A percentile compares a stretch with the other conserved stretches of the same genome.
These are phyloP conservation scores for Starmerella tilneyi DNA, from an alignment of 805 yeast species.

Conservation along the genomic window DNA sequence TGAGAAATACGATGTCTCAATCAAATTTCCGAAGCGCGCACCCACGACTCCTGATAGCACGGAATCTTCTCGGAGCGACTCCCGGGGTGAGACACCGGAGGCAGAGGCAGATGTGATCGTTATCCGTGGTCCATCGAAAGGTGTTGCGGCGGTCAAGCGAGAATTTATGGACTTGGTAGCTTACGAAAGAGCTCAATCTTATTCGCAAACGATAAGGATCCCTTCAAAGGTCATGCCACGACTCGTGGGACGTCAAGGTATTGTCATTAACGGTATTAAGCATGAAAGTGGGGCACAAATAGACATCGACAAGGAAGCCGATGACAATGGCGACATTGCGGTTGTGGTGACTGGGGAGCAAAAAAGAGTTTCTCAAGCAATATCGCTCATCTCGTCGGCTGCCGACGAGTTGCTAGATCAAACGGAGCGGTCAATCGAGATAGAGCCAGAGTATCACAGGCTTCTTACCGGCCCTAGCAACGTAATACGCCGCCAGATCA, in stretches of 20 bases:
- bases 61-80: constrained; percentile 1
- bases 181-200: constrained; percentile 80
- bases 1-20: constrained; percentile 73
- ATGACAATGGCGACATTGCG: constrained; percentile 40
- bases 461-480: constrained; percentile 73
- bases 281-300: constrained; percentile 48
- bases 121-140: constrained; percentile 58
- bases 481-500: constrained; percentile 58
- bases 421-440: constrained; percentile 47
- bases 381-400: constrained; percentile 48
- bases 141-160: constrained; percentile 39
- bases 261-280: constrained; percentile 66
- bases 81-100: neutral
- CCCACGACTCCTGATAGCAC: constrained; percentile 23
- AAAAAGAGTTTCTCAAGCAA: constrained; percentile 63
- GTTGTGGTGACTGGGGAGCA: constrained; percentile 71
- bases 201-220: constrained; percentile 50
- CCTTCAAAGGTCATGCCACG: constrained; percentile 69
- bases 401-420: constrained; percentile 56
- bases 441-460: constrained; percentile 65
- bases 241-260: constrained; percentile 85
- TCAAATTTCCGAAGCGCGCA: constrained; percentile 50
- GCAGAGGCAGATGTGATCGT: constrained; percentile 37
- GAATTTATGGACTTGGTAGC: constrained; percentile 62
- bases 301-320: constrained; percentile 40